Conservation (phyloP, 2,329 filamentous ascomycete genomes). For the Purpureocillium takamizusanense region DNA sequence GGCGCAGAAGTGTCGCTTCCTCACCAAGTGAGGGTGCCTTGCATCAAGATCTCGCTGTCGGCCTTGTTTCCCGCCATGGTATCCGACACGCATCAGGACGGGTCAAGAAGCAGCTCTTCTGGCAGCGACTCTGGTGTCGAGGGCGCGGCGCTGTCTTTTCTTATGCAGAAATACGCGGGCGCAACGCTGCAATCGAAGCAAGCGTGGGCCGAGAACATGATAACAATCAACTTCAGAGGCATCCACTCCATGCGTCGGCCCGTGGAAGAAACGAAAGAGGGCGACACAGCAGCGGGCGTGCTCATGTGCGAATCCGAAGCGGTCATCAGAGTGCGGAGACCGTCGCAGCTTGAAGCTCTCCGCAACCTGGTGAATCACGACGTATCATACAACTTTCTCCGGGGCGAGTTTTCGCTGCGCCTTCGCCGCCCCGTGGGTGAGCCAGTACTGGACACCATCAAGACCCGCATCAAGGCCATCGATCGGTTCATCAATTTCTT, state of each 20-base stretch:
- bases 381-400: constrained; percentile 49
- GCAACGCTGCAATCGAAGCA: constrained; percentile 15
- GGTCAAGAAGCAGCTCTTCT: constrained; percentile 5
- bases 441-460: constrained; percentile 49
- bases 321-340: constrained; percentile 43
- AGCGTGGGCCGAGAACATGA: constrained; percentile 50
- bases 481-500: constrained; percentile 64
- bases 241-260: constrained; percentile 19
- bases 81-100: constrained; percentile 9
- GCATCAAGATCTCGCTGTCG: constrained; percentile 38
- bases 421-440: constrained; percentile 50
- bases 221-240: constrained; percentile 48
- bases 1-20: constrained; percentile 28
- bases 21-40: constrained; percentile 35
- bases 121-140: constrained; percentile 4
- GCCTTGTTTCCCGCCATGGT: constrained; percentile 31
- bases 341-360: constrained; percentile 45
- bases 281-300: constrained; percentile 6
- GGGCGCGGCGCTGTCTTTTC: constrained; percentile 12
- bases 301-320: constrained; percentile 40
- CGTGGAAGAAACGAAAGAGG: constrained; percentile 3
- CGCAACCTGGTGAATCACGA: constrained; percentile 48
- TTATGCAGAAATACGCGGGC: constrained; percentile 12
- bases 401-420: constrained; percentile 54
- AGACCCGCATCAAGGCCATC: constrained; percentile 53